Conservation (phyloP, 495 filamentous ascomycete genomes). For the Daldinia childiae region DNA sequence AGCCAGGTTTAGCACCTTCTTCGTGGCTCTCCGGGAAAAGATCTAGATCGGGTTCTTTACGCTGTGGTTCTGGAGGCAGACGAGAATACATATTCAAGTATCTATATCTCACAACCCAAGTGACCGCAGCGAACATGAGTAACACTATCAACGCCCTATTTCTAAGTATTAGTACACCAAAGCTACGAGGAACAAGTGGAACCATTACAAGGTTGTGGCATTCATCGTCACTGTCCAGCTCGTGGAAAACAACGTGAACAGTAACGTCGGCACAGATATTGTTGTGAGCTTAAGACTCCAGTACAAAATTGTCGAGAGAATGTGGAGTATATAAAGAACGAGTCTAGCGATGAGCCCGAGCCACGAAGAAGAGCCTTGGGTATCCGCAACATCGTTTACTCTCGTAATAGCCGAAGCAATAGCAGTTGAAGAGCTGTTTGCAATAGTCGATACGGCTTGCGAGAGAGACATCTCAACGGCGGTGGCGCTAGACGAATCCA, state of each 20-base stretch:
- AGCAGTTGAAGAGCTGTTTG: conserved; percentile 37
- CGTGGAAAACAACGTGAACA: conserved; percentile 95
- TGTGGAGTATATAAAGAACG: conserved; percentile 64
- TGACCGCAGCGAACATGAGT: conserved; percentile 79
- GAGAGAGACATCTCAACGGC: conserved; percentile 33
- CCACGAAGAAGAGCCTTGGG: conserved; percentile 57
- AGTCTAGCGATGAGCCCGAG: conserved; percentile 57
- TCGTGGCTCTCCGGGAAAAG: conserved; percentile 93
- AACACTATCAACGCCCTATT: conserved; percentile 78
- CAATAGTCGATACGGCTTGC: conserved; percentile 38
- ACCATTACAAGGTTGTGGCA: conserved; percentile 85
- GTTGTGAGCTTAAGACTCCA: conserved; percentile 85
- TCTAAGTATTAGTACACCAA: conserved; percentile 34
- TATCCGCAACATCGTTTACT: conserved; percentile 51
- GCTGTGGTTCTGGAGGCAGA: conserved; percentile 90
- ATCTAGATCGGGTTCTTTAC: conserved; percentile 94
- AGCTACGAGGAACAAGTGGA: not conserved
- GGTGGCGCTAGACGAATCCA: conserved; percentile 30
- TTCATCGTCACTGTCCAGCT: conserved; percentile 98
- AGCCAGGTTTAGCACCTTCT: conserved; percentile 85
- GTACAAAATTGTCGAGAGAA: conserved; percentile 80
- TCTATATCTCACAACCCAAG: conserved; percentile 93
- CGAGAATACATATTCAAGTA: conserved; percentile 95
- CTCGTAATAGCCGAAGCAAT: conserved; percentile 47
- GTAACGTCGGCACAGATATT: conserved; percentile 86